Percentiles rank a stretch among this genome's conserved stretches.
phyloP scores from a whole-genome alignment of 1,284 basidiomycete species.

The Sphaerobolus stellatus region DNA sequence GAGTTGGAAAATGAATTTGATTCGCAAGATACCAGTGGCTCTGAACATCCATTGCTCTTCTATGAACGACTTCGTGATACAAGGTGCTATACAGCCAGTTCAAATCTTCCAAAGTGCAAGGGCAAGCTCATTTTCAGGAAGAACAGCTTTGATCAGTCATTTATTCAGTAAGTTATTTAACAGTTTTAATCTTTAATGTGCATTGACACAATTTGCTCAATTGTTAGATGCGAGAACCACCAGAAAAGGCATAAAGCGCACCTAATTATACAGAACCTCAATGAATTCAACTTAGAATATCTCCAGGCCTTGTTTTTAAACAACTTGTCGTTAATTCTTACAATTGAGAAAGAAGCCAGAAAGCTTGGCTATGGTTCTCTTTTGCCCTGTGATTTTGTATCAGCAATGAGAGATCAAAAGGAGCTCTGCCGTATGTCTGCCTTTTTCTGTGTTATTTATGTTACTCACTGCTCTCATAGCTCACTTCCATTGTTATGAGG shows the following conservation, averaged over 20 bases:
- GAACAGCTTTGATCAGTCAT: constrained; percentile 2
- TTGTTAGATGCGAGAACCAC: constrained; percentile 19
- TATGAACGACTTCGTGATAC: background rate
- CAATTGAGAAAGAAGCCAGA: constrained; percentile 6
- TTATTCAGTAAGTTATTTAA: constrained; percentile 7
- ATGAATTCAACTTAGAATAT: constrained; percentile 25
- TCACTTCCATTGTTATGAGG: constrained; percentile 20
- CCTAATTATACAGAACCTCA: constrained; percentile 21
- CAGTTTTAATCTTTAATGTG: background rate
- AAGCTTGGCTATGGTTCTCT: constrained; percentile 23
- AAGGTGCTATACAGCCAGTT: background rate
- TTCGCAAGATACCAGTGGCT: background rate
- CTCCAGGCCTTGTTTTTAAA: constrained; percentile 19
- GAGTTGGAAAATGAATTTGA: background rate
- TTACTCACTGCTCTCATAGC: constrained; percentile 13
- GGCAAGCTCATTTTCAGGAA: background rate
- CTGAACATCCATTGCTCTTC: background rate
- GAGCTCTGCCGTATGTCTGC: constrained; percentile 15
- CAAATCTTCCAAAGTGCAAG: background rate
- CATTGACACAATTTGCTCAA: background rate
- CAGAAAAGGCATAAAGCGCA: constrained; percentile 14
- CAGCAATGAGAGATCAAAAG: constrained; percentile 18
- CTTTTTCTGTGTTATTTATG: constrained; percentile 8
- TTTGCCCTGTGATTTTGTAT: constrained; percentile 18
- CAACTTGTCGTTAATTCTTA: background rate